Evolutionary conservation across 2,329 filamentous ascomycete species (phyloP), one percentile per base, ranked within the genome.

Genomic region (Capronia epimyces): DNA sequence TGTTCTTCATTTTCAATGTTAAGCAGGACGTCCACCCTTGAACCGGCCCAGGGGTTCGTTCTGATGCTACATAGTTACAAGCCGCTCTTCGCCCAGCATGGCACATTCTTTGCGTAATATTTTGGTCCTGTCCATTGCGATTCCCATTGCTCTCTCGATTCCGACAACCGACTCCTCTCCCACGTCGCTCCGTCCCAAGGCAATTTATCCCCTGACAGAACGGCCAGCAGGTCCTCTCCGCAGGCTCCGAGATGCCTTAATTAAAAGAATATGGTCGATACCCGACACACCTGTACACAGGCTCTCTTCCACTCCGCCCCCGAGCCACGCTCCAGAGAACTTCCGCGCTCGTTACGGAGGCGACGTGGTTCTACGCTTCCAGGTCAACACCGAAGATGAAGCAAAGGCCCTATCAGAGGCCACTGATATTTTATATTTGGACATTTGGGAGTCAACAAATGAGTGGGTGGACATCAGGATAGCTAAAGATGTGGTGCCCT

Each of bases 341-440:
- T 65, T 70, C 22, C 64, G 69, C 24, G 70, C 75, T 25, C 71
- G 73, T 53, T 95, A 95, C 66, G 81, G 82, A 55, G 80, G 85
- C 56, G 84, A 96, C 67, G 77, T 95, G n/a, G 89, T 98, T 13
- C 72, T 97, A 56, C 83, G 93, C 32, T 96, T 97, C 76, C 88
- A 86, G 63, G 73, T 96, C 49, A 83, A 78, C 55, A 82, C 79
- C 21, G 68, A 75, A 2, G 76, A 82, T 16, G 87, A 95, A 64
- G 83, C 87, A 52, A 69, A 72, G 27, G 84, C 84, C 1, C 73
- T 95, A 49, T 78, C 83, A n/a, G 79, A 86, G 50, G 89, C 88
- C 2, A 77, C 83, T 1, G 78, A 86, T 54, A 80, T 82, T 15
- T 77, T 96, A 20, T 85, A 93, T 61, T 75, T 97, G 36, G 93